phyloP scores from a whole-genome alignment of 169 alveolate species.

The Plasmodium adleri region DNA sequence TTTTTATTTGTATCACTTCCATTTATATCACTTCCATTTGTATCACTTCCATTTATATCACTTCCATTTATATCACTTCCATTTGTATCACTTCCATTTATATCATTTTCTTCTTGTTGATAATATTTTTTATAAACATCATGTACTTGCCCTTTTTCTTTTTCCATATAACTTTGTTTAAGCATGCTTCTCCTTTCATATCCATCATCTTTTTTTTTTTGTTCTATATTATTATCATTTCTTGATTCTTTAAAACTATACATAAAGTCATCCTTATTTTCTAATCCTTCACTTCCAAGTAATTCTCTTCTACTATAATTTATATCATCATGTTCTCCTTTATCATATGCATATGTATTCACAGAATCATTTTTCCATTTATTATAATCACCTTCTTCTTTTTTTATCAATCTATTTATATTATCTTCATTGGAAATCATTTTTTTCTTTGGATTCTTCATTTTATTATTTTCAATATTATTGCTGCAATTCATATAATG shows the following conservation, averaged over 20 bases:
- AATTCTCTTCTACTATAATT: background rate
- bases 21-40: background rate
- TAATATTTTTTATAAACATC: background rate
- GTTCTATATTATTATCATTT: no score
- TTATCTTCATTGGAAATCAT: background rate
- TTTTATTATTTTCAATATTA: background rate
- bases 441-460: conserved; percentile 3
- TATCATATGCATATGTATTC: background rate
- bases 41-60: background rate
- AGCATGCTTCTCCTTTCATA: conserved; percentile 13
- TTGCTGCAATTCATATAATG: background rate
- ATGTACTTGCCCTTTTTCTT: background rate
- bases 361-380: background rate
- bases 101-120: background rate
- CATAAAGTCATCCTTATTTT: background rate
- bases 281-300: background rate
- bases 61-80: conserved; percentile 1
- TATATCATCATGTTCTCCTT: background rate
- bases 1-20: conserved; percentile 9
- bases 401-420: background rate
- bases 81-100: background rate
- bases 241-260: no score
- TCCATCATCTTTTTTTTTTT: background rate
- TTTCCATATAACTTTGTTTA: background rate
- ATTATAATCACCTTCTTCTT: no score